phyloP scores from a whole-genome alignment of 2,329 filamentous ascomycete genomes.

The Aplosporella prunicola region DNA sequence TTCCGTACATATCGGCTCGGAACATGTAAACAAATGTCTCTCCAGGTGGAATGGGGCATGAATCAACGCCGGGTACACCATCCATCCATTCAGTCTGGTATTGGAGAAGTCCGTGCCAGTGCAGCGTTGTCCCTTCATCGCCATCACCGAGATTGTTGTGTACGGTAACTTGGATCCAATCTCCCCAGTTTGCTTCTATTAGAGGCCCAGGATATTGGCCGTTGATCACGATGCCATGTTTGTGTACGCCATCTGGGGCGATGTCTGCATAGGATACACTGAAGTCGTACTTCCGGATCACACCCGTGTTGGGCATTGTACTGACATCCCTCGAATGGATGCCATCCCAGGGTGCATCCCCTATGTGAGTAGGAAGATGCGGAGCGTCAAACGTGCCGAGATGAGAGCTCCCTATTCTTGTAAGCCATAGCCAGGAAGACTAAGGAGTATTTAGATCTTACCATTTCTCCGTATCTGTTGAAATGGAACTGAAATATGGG shows the following conservation, averaged over 20 bases:
- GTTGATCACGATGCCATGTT: constrained; percentile 21
- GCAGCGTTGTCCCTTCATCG: constrained; percentile 26
- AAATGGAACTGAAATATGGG: no score
- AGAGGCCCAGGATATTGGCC: constrained; percentile 24
- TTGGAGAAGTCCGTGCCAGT: constrained; percentile 27
- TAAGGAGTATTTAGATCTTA: not conserved
- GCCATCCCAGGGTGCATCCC: not conserved
- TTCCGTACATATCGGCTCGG: constrained; percentile 24
- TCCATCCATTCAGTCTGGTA: constrained; percentile 26
- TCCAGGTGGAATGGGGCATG: constrained; percentile 29
- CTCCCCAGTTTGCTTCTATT: constrained; percentile 27
- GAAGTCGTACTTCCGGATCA: constrained; percentile 18
- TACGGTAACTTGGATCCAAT: constrained; percentile 16
- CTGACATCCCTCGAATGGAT: not conserved
- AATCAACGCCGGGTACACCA: constrained; percentile 25
- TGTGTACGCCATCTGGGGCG: constrained; percentile 22
- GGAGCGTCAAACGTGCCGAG: constrained; percentile 6
- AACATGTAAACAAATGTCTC: constrained; percentile 19
- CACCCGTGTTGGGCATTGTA: constrained; percentile 24
- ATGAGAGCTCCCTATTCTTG: not conserved
- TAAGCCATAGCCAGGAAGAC: not conserved
- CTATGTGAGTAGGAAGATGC: constrained; percentile 1
- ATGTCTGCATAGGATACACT: constrained; percentile 8
- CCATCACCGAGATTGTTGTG: constrained; percentile 20
- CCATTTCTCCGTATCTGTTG: constrained; percentile 2